Percentiles rank a stretch among this genome's conserved stretches.
These are phyloP conservation scores for Cladophialophora carrionii DNA, from an alignment of 2,329 filamentous ascomycete genomes.

Conservation along the genomic window DNA sequence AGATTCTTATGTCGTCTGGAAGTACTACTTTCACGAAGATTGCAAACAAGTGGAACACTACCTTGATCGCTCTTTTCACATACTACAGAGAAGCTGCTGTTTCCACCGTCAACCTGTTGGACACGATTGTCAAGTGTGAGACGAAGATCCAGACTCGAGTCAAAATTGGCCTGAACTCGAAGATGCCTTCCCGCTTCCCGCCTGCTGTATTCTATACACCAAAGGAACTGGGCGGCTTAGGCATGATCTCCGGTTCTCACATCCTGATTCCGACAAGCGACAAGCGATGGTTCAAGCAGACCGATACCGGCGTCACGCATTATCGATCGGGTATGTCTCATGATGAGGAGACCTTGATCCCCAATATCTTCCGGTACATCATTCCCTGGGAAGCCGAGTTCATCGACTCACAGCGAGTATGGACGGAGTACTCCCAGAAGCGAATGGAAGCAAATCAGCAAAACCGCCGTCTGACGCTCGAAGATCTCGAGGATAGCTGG, in stretches of 20 bases:
- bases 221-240: slow-evolving; percentile 93
- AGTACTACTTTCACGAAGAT: slow-evolving; percentile 99
- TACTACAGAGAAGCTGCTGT: slow-evolving; percentile 98
- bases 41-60: slow-evolving; percentile 99
- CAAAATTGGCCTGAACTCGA: slow-evolving; percentile 97
- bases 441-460: slow-evolving; percentile 95
- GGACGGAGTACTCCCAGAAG: slow-evolving; percentile 99
- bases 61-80: slow-evolving; percentile 92
- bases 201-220: slow-evolving; percentile 98
- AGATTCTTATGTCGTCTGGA: slow-evolving; percentile 99
- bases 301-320: slow-evolving; percentile 93
- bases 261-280: slow-evolving; percentile 97
- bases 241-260: slow-evolving; percentile 98
- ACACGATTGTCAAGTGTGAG: slow-evolving; percentile 98
- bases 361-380: slow-evolving; percentile 99
- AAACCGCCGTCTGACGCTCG: slow-evolving; percentile 88
- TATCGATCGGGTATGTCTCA: slow-evolving; percentile 98
- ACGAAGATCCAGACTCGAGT: slow-evolving; percentile 99
- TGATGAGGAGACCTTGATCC: slow-evolving; percentile 95
- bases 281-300: slow-evolving; percentile 98
- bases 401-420: slow-evolving; percentile 97
- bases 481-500: slow-evolving; percentile 98
- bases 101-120: slow-evolving; percentile 87
- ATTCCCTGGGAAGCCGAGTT: slow-evolving; percentile 99
- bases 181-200: slow-evolving; percentile 98